Percentiles rank a stretch among this genome's conserved stretches.
These are phyloP conservation scores for Isoetes taiwanensis DNA, from an alignment of 75 land plant species.

Conservation along the genomic window DNA sequence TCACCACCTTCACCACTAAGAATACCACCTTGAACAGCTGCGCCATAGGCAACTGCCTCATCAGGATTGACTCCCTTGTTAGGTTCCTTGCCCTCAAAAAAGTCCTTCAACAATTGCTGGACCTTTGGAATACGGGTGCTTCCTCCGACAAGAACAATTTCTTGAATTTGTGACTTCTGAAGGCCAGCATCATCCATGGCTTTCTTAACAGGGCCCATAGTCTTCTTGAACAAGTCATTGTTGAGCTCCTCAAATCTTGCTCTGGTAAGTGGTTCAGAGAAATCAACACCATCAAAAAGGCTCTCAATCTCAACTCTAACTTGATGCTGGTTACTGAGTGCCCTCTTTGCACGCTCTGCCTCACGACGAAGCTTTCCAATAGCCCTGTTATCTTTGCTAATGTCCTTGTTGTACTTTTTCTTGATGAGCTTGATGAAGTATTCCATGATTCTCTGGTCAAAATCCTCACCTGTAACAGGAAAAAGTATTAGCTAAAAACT, in stretches of 20 bases:
- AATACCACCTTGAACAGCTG: constrained; percentile 87
- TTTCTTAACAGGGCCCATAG: constrained; percentile 98
- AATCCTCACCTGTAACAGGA: constrained; percentile 58
- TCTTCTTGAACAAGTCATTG: constrained; percentile 80
- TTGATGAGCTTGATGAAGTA: constrained; percentile 93
- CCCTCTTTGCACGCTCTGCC: constrained; percentile 81
- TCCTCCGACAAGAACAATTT: constrained; percentile 90
- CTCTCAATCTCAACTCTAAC: constrained; percentile 85
- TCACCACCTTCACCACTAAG: constrained; percentile 91
- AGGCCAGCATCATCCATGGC: constrained; percentile 92
- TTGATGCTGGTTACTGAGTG: constrained; percentile 89
- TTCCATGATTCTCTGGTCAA: constrained; percentile 90
- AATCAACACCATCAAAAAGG: constrained; percentile 70
- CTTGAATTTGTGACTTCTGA: constrained; percentile 67
- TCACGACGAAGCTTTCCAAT: constrained; percentile 79
- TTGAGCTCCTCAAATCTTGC: constrained; percentile 90
- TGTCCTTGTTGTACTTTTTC: constrained; percentile 90
- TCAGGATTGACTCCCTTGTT: constrained; percentile 98
- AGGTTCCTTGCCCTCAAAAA: constrained; percentile 92
- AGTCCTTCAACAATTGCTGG: constrained; percentile 88
- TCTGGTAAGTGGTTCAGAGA: constrained; percentile 83
- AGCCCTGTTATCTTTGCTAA: constrained; percentile 85
- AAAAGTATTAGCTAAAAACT: background rate
- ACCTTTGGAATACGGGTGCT: constrained; percentile 94
- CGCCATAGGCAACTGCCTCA: constrained; percentile 93